Evolutionary conservation across 2,329 filamentous ascomycete species (phyloP).

Genomic region (Aspergillus clavatus): DNA sequence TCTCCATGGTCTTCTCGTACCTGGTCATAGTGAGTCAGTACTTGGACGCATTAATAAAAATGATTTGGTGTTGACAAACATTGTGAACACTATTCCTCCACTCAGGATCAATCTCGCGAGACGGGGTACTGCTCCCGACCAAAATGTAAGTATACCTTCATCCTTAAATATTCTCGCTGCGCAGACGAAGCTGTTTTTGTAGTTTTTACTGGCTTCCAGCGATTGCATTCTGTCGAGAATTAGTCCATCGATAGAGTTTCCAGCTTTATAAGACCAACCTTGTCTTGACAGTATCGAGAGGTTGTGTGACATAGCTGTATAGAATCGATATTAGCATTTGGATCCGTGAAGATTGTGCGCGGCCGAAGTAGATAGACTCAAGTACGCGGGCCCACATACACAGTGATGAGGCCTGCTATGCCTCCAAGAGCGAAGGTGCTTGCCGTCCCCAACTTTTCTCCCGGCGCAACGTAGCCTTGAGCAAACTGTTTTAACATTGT

Average conservation of each 20-base stretch:
- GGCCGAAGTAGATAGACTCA: not conserved
- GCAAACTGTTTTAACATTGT: constrained; percentile 86
- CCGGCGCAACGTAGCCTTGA: constrained; percentile 85
- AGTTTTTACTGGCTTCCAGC: constrained; percentile 72
- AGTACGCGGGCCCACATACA: constrained; percentile 44
- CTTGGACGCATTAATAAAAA: not conserved
- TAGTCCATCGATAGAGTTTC: constrained; percentile 4
- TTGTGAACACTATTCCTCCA: constrained; percentile 95
- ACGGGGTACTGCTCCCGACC: constrained; percentile 86
- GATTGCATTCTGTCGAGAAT: constrained; percentile 73
- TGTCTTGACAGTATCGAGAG: constrained; percentile 92
- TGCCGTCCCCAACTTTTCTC: constrained; percentile 84
- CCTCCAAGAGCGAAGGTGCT: constrained; percentile 91
- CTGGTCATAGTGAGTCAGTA: constrained; percentile 20
- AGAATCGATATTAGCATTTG: constrained; percentile 8
- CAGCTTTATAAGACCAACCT: constrained; percentile 36
- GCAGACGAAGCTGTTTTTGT: constrained; percentile 84
- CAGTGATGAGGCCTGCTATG: constrained; percentile 83
- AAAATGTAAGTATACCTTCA: constrained; percentile 84
- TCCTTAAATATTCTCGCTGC: constrained; percentile 78
- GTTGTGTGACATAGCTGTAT: constrained; percentile 53
- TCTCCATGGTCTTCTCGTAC: constrained; percentile 94
- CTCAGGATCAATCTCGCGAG: constrained; percentile 81
- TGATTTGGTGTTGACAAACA: constrained; percentile 50
- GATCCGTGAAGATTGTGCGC: not conserved